Evolutionary conservation across 2,329 filamentous ascomycete genomes (phyloP), one percentile per base, ranked within the genome.

Genomic region (Botrytis aclada): DNA sequence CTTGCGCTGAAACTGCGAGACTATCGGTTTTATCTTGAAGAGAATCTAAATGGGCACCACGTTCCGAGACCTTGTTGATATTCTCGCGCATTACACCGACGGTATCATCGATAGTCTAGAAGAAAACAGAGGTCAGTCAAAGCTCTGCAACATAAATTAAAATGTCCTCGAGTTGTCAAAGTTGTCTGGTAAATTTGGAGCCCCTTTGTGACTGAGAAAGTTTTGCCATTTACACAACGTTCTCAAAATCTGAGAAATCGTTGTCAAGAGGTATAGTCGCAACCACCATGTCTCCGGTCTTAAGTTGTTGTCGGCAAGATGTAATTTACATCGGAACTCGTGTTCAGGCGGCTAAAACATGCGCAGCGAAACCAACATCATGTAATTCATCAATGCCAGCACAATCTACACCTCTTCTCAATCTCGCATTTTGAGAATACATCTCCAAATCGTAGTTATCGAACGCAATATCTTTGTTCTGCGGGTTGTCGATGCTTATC

Each of bases 71-170:
- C 84, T 96, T 97, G 86, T 95, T 94, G 87, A 99, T 97, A 86
- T 99, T 99, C 83, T 97, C 92, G 80, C 93, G 90, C 95, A 99
- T 98, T 78, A 96, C 93, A 81, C 92, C 92, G 80, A 98, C 94
- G 69, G 95, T 97, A 81, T 95, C 93, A 83, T 98, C 92, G 84
- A 99, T 97, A 97, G 98, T 93, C 96, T 99, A 82, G 41, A 67
- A 47, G 39, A 10, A 22, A 41, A 66, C 16, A 72, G 58, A 39
- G 60, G 73, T 80, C 74, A 80, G 79, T 71, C 74, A 66, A 69
- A 62, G 67, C 60, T 37, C 56, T 37, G 62, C 51, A 71, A n/a
- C 67, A 51, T 34, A 69, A 70, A 34, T 32, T 32, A 37, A 25
- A 71, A 34, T 51, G 29, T 45, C 69, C 58, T 29, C 69, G 41